phyloP scores from a whole-genome alignment of 2,329 filamentous ascomycete genomes.

The Penicillium sp. region DNA sequence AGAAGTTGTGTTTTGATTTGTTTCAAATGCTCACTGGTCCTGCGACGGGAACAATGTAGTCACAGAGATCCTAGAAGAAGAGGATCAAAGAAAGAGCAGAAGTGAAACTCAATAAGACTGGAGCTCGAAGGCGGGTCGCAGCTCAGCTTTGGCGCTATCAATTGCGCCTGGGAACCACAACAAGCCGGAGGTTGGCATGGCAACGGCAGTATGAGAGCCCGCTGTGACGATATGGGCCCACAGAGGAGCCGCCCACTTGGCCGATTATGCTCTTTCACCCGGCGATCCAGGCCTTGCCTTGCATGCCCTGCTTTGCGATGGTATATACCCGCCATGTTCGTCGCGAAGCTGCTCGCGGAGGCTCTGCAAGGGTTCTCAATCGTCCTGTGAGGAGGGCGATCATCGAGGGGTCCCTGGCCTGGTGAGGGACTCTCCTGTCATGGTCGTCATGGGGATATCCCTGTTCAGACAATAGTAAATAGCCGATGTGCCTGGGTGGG shows the following conservation, averaged over 20 bases:
- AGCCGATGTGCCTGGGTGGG: slow-evolving; percentile 16
- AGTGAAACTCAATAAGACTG: slow-evolving; percentile 32
- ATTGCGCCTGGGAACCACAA: slow-evolving; percentile 42
- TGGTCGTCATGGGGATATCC: slow-evolving; percentile 26
- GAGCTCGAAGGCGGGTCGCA: slow-evolving; percentile 33
- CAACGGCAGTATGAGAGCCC: slow-evolving; percentile 39
- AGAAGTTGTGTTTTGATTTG: neutral
- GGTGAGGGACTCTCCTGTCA: slow-evolving; percentile 12
- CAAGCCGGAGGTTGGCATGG: slow-evolving; percentile 44
- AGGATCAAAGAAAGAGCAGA: slow-evolving; percentile 13
- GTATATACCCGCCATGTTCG: neutral
- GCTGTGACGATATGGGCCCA: slow-evolving; percentile 26
- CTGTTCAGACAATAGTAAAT: slow-evolving; percentile 14
- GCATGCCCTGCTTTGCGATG: slow-evolving; percentile 1
- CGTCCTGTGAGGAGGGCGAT: slow-evolving; percentile 19
- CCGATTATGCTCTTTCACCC: slow-evolving; percentile 12
- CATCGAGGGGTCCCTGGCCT: slow-evolving; percentile 1
- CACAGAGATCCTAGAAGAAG: slow-evolving; percentile 6
- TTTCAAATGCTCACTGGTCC: slow-evolving; percentile 1
- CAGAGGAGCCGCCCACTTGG: slow-evolving; percentile 15
- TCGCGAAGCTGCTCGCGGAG: neutral
- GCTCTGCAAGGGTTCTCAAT: slow-evolving; percentile 25
- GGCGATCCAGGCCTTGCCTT: slow-evolving; percentile 19
- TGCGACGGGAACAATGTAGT: neutral
- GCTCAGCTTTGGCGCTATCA: slow-evolving; percentile 36